These are phyloP conservation scores for Ophiostoma montium DNA, from an alignment of 2,329 filamentous ascomycete species.

Conservation along the genomic window DNA sequence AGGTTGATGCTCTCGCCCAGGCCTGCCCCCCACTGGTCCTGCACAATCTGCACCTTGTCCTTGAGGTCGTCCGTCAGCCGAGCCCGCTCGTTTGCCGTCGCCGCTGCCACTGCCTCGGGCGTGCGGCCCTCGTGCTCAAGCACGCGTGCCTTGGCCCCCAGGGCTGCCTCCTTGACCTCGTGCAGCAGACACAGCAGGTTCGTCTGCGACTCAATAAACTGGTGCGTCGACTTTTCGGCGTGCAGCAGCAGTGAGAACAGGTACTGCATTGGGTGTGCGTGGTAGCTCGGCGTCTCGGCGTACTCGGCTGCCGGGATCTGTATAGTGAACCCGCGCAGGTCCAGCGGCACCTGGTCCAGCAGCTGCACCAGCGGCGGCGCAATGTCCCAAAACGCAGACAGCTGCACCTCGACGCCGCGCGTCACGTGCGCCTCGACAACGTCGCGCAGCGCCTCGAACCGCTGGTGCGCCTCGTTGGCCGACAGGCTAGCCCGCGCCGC, in stretches of 20 bases:
- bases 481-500: slow-evolving; percentile 56
- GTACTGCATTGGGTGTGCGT: slow-evolving; percentile 74
- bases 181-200: slow-evolving; percentile 83
- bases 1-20: slow-evolving; percentile 63
- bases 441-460: slow-evolving; percentile 61
- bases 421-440: slow-evolving; percentile 76
- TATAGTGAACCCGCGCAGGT: slow-evolving; percentile 48
- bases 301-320: slow-evolving; percentile 68
- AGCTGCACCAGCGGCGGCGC: slow-evolving; percentile 68
- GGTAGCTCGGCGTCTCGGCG: slow-evolving; percentile 74
- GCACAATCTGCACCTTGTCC: slow-evolving; percentile 81
- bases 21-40: slow-evolving; percentile 80
- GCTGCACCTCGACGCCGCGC: slow-evolving; percentile 77
- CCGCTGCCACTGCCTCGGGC: slow-evolving; percentile 23
- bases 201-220: slow-evolving; percentile 91
- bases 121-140: slow-evolving; percentile 20
- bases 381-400: slow-evolving; percentile 96
- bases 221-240: slow-evolving; percentile 83
- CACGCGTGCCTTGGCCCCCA: slow-evolving; percentile 45
- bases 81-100: slow-evolving; percentile 52
- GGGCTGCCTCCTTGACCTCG: slow-evolving; percentile 71
- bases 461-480: slow-evolving; percentile 55
- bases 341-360: slow-evolving; percentile 60
- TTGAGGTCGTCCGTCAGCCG: slow-evolving; percentile 74
- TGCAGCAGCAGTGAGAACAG: slow-evolving; percentile 74